phyloP scores from a whole-genome alignment of 202 grass and related monocot genomes.

The Musa balbisiana region DNA sequence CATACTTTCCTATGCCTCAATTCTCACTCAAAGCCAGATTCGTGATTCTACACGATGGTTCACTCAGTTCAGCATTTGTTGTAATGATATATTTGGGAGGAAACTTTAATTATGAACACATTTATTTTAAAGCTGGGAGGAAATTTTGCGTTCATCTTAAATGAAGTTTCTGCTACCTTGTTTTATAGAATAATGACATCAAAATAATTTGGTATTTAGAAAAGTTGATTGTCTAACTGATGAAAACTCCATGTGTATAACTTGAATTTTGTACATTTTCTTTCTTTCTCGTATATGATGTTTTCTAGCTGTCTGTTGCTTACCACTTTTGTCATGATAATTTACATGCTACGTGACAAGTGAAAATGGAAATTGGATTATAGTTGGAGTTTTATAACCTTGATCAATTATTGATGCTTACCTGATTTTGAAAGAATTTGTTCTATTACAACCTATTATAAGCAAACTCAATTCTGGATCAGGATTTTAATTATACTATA shows the following conservation, averaged over 20 bases:
- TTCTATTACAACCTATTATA: background rate
- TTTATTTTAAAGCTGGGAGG: background rate
- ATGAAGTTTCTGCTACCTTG: background rate
- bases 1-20: too few relatives aligned
- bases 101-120: background rate
- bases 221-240: background rate
- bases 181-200: background rate
- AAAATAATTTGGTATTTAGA: background rate
- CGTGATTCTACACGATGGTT: too few relatives aligned
- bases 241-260: background rate
- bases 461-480: background rate
- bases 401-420: too few relatives aligned
- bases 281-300: background rate
- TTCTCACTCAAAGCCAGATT: too few relatives aligned
- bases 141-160: background rate
- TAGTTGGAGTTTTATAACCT: background rate
- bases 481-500: background rate
- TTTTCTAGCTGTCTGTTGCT: background rate
- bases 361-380: background rate
- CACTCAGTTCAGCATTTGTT: background rate
- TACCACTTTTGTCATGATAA: background rate
- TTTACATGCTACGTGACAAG: background rate
- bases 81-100: too few relatives aligned
- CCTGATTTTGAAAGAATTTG: too few relatives aligned
- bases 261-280: background rate